Conservation (phyloP, 805 yeast genomes). For the Hanseniaspora mollemarum region DNA sequence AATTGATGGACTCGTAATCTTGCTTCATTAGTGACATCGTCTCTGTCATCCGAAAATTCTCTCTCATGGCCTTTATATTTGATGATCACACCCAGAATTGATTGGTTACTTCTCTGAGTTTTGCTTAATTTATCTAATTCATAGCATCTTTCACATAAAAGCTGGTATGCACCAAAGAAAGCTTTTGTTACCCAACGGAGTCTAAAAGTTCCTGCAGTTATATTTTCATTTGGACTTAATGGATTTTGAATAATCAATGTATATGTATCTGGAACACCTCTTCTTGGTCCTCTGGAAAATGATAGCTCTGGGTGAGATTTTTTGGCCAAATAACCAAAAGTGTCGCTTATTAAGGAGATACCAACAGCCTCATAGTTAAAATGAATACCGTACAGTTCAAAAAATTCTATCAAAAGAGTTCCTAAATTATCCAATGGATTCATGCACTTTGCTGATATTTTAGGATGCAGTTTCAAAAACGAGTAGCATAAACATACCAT, state of each 20-base stretch:
- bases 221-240: slow-evolving; percentile 68
- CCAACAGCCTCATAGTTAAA: slow-evolving; percentile 77
- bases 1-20: slow-evolving; percentile 15
- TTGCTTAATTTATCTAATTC: slow-evolving; percentile 56
- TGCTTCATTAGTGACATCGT: slow-evolving; percentile 51
- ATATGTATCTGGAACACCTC: slow-evolving; percentile 32
- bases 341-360: slow-evolving; percentile 47
- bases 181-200: slow-evolving; percentile 69
- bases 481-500: slow-evolving; percentile 79
- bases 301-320: slow-evolving; percentile 38
- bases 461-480: slow-evolving; percentile 68
- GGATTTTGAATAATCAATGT: slow-evolving; percentile 80
- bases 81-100: slow-evolving; percentile 69
- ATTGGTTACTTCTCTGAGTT: slow-evolving; percentile 54
- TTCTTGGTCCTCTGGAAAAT: slow-evolving; percentile 30
- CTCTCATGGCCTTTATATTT: slow-evolving; percentile 62
- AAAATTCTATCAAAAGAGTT: slow-evolving; percentile 74
- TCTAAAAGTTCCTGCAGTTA: slow-evolving; percentile 76
- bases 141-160: slow-evolving; percentile 63
- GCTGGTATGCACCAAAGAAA: slow-evolving; percentile 77
- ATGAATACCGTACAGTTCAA: slow-evolving; percentile 80
- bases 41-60: slow-evolving; percentile 67
- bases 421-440: slow-evolving; percentile 69
- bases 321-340: slow-evolving; percentile 47
- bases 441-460: slow-evolving; percentile 54